Evolutionary conservation across 176 grass and related monocot genomes (phyloP).

Genomic region (Carex kokanica): DNA sequence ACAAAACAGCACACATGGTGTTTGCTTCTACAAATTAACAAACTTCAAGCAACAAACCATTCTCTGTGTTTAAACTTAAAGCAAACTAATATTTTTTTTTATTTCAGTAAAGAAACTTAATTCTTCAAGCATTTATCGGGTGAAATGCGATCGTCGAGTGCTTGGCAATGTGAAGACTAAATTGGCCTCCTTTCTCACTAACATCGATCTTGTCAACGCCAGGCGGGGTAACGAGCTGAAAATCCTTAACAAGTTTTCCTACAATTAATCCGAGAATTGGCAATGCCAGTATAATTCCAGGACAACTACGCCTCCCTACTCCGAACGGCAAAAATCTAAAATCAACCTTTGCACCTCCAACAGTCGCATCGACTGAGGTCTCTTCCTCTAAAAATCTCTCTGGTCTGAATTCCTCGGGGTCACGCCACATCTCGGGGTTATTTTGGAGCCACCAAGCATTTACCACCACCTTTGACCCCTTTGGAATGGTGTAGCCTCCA

Average conservation of each 20-base stretch:
- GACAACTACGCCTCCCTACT: constrained; percentile 28
- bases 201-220: constrained; percentile 31
- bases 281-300: constrained; percentile 39
- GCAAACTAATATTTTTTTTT: not conserved
- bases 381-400: constrained; percentile 38
- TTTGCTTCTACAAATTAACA: not conserved
- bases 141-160: constrained; percentile 27
- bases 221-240: constrained; percentile 22
- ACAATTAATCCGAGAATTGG: constrained; percentile 31
- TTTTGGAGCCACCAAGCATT: constrained; percentile 41
- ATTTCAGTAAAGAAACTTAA: not conserved
- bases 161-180: constrained; percentile 29
- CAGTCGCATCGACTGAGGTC: constrained; percentile 12
- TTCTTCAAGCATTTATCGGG: constrained; percentile 6
- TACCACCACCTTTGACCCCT: constrained; percentile 29
- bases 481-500: constrained; percentile 31
- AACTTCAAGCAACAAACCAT: constrained; percentile 1
- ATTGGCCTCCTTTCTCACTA: constrained; percentile 36
- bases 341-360: constrained; percentile 29
- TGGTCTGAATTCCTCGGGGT: constrained; percentile 30
- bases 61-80: not conserved
- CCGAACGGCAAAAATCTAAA: constrained; percentile 35
- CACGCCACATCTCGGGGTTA: constrained; percentile 24
- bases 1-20: not conserved
- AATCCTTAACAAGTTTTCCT: constrained; percentile 29